Evolutionary conservation across 345 rosid species (phyloP), one percentile per base, ranked within the genome.

Genomic region (Sisymbrium altissimum): DNA sequence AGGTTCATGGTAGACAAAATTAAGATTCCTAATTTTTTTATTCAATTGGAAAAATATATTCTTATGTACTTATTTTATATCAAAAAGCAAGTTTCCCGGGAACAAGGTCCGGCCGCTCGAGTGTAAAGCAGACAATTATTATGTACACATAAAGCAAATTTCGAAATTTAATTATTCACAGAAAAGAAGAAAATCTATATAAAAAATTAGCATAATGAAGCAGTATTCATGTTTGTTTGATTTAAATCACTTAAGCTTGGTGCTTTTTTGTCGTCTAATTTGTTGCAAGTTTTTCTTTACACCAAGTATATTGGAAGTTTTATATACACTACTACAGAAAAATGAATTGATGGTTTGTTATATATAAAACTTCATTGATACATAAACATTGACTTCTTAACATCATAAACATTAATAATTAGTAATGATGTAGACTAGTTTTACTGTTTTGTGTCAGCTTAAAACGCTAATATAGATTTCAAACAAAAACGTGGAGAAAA

Each of bases 91-190:
- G 71, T 70, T 62, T 77, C 76, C 71, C 53, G 76, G 72, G 76
- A 56, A 70, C 80, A 77, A 77, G 80, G 76, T 39, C 66, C 80
- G 66, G 75, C 71, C 71, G 75, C 75, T 63, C 80, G 75, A 76
- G 70, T 76, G 75, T 76, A 76, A 76, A 76, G 80, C 75, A 76
- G 35, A 62, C 66, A 63, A 63, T 54, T 35, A 76, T 76, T 46
- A 60, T 75, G 73, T 15, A 68, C 32, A 69, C 66, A 63, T 38
- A 76, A 76, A 76, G 75, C 66, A 43, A 62, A 43, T 59, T 68
- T 68, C 32, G 4, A 32, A 44, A 32, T 63, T 44, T 45, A 63
- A 44, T 53, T 69, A 48, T 68, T 74, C 40, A 29, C 17, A 9
- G 6, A 49, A 67, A 46, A 57, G 52, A 66, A 36, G 23, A 66